phyloP scores from a whole-genome alignment of 164 flowering plant genomes.

The Berberis vulgaris region DNA sequence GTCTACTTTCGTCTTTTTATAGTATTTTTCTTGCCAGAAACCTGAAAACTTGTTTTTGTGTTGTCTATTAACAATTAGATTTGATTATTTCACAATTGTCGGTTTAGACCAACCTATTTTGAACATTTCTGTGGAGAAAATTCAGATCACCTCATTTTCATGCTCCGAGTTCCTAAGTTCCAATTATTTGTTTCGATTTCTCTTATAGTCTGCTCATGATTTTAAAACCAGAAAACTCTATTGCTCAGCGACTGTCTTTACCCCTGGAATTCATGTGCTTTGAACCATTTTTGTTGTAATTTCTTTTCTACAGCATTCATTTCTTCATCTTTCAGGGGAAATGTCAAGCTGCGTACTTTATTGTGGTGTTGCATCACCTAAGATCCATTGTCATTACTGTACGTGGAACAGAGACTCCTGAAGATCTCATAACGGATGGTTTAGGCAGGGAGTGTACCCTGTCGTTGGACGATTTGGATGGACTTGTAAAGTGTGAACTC shows the following conservation, averaged over 20 bases:
- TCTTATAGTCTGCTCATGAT: no score
- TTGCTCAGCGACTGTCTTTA: background rate
- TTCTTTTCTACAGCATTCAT: background rate
- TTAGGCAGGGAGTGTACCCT: conserved; percentile 64
- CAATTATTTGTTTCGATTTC: no score
- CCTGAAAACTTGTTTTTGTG: no score
- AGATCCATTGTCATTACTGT: conserved; percentile 61
- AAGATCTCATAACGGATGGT: conserved; percentile 85
- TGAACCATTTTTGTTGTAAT: background rate
- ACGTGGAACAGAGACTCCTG: conserved; percentile 92
- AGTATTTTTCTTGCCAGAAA: no score
- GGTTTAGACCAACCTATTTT: no score
- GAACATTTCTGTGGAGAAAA: no score
- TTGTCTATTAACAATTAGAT: no score
- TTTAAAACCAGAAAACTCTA: no score
- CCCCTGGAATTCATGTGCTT: background rate
- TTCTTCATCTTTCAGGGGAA: conserved; percentile 31
- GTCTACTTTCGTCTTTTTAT: no score
- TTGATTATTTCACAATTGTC: no score
- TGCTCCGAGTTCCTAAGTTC: no score
- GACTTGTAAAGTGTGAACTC: conserved; percentile 37
- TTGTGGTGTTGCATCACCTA: conserved; percentile 59
- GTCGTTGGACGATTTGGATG: conserved; percentile 62
- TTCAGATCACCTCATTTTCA: no score
- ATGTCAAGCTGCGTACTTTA: conserved; percentile 74